Evolutionary conservation across 148 eudicot species (phyloP).

Genomic region (Vaccinium corymbosum): DNA sequence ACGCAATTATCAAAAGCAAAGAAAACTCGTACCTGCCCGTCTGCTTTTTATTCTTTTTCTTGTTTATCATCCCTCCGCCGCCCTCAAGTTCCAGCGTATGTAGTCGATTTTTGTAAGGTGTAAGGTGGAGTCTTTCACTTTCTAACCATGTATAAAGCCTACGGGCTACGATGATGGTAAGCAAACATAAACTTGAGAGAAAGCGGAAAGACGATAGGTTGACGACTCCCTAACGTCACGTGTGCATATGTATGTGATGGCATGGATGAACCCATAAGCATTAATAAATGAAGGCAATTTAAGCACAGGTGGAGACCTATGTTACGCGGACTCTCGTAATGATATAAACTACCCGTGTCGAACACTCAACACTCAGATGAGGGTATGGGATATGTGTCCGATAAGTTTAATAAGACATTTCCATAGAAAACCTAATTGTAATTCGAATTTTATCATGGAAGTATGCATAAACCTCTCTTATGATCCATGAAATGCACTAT

Average conservation of each 20-base stretch:
- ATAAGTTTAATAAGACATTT: too few relatives aligned
- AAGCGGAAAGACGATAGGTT: neutral
- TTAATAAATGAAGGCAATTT: neutral
- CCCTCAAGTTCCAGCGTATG: conserved; percentile 90
- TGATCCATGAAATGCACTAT: too few relatives aligned
- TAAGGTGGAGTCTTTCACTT: conserved; percentile 72
- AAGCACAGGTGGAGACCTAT: neutral
- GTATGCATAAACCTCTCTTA: too few relatives aligned
- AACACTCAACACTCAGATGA: too few relatives aligned
- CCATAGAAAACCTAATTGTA: too few relatives aligned
- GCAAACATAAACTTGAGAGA: neutral
- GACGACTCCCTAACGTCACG: neutral
- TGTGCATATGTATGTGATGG: neutral
- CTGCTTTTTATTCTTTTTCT: conserved; percentile 64
- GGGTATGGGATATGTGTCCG: too few relatives aligned
- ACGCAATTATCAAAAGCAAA: neutral
- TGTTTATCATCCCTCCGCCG: conserved; percentile 69
- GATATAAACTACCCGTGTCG: too few relatives aligned
- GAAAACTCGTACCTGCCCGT: conserved; percentile 53
- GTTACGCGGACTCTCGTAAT: too few relatives aligned
- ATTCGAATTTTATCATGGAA: too few relatives aligned
- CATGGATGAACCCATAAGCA: neutral
- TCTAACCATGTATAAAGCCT: conserved; percentile 94
- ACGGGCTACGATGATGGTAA: conserved; percentile 6
- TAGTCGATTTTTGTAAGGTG: conserved; percentile 84